These are phyloP conservation scores for Yamadazyma blattariae DNA, from an alignment of 1,139 yeast species.

Conservation along the genomic window DNA sequence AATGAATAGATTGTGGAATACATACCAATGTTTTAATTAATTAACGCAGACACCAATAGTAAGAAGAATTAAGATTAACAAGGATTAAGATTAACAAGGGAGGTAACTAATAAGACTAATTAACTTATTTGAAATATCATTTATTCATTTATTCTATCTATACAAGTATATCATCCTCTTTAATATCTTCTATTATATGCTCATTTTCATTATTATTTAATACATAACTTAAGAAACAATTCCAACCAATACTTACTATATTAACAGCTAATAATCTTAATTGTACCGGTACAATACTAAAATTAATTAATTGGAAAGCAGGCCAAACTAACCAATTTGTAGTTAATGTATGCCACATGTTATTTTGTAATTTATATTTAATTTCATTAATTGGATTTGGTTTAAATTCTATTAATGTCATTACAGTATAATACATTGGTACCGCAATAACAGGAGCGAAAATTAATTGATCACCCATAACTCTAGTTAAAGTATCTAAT, in stretches of 20 bases:
- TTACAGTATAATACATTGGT: conserved; percentile 63
- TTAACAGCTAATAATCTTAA: conserved; percentile 70
- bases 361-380: conserved; percentile 36
- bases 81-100: too few relatives aligned
- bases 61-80: too few relatives aligned
- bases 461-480: conserved; percentile 65
- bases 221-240: conserved; percentile 59
- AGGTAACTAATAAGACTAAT: too few relatives aligned
- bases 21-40: too few relatives aligned
- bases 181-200: not conserved
- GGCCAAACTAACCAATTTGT: conserved; percentile 93
- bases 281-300: conserved; percentile 66
- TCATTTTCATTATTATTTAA: conserved; percentile 2
- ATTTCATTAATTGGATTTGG: conserved; percentile 25
- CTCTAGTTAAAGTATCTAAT: conserved; percentile 42
- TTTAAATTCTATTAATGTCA: conserved; percentile 60
- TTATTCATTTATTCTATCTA: too few relatives aligned
- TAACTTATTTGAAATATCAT: too few relatives aligned
- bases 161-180: conserved; percentile 3
- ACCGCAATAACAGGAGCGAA: conserved; percentile 76
- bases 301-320: conserved; percentile 68
- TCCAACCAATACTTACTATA: conserved; percentile 78
- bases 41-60: too few relatives aligned
- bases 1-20: too few relatives aligned
- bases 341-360: conserved; percentile 59